Conservation (phyloP, 2,329 filamentous ascomycete species). For the Neoarthrinium moseri region DNA sequence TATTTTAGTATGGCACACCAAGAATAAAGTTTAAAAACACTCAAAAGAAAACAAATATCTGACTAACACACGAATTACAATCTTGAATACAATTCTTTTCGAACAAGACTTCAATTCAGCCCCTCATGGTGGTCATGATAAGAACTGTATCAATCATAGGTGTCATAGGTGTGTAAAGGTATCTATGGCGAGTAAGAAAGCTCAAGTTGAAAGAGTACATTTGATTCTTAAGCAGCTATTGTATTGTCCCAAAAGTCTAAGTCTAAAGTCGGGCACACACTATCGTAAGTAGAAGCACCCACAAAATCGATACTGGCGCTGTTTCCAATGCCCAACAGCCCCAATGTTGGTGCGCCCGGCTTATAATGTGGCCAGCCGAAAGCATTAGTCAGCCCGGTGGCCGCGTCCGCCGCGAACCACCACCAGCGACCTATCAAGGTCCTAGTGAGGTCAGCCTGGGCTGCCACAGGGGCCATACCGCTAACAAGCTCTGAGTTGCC, state of each 20-base stretch:
- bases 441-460: not conserved
- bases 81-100: too few species aligned
- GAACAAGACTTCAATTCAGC: too few species aligned
- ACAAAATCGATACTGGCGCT: not conserved
- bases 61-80: too few species aligned
- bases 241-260: constrained; percentile 3
- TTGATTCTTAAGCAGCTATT: not conserved
- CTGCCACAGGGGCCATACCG: not conserved
- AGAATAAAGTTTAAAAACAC: too few species aligned
- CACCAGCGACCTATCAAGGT: not conserved
- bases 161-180: too few species aligned
- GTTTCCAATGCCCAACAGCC: not conserved
- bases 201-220: too few species aligned
- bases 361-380: constrained; percentile 2
- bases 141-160: too few species aligned
- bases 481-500: constrained; percentile 9
- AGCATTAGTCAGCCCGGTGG: not conserved
- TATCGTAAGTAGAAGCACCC: not conserved
- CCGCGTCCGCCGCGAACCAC: constrained; percentile 1
- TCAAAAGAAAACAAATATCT: too few species aligned
- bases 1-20: too few species aligned
- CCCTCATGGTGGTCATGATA: too few species aligned
- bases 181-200: too few species aligned
- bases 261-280: not conserved
- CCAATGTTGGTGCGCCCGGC: not conserved